A percentile compares a stretch with the other conserved stretches of the same genome.
phyloP scores from a whole-genome alignment of 1,284 basidiomycete species.

The Mycocalia duriaeana region DNA sequence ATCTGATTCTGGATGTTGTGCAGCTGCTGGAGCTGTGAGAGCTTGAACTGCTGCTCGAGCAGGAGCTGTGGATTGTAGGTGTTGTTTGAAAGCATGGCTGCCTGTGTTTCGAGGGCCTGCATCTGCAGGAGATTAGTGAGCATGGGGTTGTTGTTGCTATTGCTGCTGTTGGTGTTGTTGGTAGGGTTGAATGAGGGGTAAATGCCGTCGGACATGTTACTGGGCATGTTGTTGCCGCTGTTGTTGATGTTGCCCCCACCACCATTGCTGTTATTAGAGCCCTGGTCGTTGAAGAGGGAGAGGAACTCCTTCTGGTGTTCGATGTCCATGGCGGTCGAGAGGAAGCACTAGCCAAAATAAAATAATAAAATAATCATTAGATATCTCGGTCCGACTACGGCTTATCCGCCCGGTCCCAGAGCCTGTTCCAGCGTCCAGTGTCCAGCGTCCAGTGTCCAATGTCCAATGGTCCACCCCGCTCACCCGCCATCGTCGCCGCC shows the following conservation, averaged over 20 bases:
- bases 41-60: conserved; percentile 59
- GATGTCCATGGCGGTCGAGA: background rate
- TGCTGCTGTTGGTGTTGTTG: conserved; percentile 7
- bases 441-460: too few species aligned
- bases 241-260: conserved; percentile 4
- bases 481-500: too few species aligned
- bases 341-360: background rate
- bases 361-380: too few species aligned
- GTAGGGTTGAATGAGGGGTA: conserved; percentile 3
- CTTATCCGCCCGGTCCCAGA: too few species aligned
- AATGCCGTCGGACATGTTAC: conserved; percentile 2
- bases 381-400: too few species aligned
- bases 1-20: conserved; percentile 79
- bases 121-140: conserved; percentile 35
- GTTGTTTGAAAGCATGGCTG: conserved; percentile 1
- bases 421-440: too few species aligned
- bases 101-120: conserved; percentile 17
- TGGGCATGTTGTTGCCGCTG: conserved; percentile 8
- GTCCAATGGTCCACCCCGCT: too few species aligned
- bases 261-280: conserved; percentile 2
- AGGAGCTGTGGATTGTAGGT: conserved; percentile 19
- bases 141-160: conserved; percentile 2
- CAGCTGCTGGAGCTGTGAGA: conserved; percentile 69
- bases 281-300: conserved; percentile 7
- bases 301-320: conserved; percentile 12